Base-by-base conservation (phyloP, 148 eudicot genomes). In the Fagopyrum homotropicum region DNA sequence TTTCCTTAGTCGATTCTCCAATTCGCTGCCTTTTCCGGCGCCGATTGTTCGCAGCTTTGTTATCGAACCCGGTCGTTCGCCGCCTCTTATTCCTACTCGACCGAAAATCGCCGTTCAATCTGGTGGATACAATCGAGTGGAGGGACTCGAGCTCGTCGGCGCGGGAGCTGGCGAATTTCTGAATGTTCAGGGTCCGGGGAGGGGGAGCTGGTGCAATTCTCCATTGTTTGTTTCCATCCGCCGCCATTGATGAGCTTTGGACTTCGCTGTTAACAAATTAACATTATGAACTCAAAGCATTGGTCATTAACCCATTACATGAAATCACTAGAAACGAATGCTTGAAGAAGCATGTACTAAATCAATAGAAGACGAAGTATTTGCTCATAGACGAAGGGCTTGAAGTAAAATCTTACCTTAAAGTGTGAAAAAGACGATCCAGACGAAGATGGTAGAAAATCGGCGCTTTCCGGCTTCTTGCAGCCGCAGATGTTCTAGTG, bases 41-140 rank as follows among this genome's bases (percentile, higher is more conserved):
- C 22, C 91, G 86, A 19, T 84, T 59, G 69, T 68, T 72, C 16
- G 54, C 74, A 11, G 74, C 74, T n/a, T 49, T 83, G 78, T 47
- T 80, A 40, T 89, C 85, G 56, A 81, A 83, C n/a, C 90, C 82
- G 2, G 90, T 90, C 4, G 98, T 94, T 77, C 96, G 89, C 75
- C 91, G 84, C 83, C 97, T 87, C 82, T 87, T 91, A 83, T 83
- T 86, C 72, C 96, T 87, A 69, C 50, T 86, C 3, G 91, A 88
- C 4, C 90, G 86, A 45, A 87, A 90, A 82, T 92, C 90, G 45
- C 82, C 79, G 76, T 84, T 75, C 70, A 90, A 71, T 45, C 93
- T 91, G 17, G 75, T 79, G 3, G 90, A 78, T 46, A 92, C 75
- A 44, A 90, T 75, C 12, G 96, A 87, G 77, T 92, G 89, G 79